Percentiles rank a stretch among this genome's conserved stretches.
Evolutionary conservation across 202 grass and related monocot genomes (phyloP).

Genomic region (Setaria viridis): DNA sequence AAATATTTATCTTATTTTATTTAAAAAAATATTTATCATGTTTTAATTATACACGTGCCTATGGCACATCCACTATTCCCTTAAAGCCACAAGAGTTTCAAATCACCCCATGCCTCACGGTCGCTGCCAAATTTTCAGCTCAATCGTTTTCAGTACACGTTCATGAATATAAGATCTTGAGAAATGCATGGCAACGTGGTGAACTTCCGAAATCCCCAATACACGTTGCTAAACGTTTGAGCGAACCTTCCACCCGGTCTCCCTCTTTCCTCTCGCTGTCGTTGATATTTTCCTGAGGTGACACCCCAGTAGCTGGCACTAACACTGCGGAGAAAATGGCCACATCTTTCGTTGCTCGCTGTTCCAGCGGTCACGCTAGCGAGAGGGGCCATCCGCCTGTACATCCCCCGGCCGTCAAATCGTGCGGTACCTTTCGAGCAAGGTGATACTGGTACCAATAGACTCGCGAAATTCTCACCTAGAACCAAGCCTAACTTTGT

Average conservation of each 20-base stretch:
- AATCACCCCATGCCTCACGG: too few species aligned
- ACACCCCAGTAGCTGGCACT: constrained; percentile 3
- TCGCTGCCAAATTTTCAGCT: too few species aligned
- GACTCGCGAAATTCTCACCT: background rate
- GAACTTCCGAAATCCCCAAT: background rate
- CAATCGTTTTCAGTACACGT: background rate
- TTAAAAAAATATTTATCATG: too few species aligned
- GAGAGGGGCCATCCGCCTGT: background rate
- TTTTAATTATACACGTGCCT: too few species aligned
- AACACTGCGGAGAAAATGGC: background rate
- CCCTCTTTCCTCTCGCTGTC: background rate
- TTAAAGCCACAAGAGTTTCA: too few species aligned
- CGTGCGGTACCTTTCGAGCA: background rate
- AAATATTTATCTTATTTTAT: too few species aligned
- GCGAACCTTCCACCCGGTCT: constrained; percentile 3
- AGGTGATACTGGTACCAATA: background rate
- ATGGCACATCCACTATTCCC: too few species aligned
- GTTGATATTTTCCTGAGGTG: background rate
- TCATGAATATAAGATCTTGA: background rate
- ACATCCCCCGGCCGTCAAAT: constrained; percentile 25
- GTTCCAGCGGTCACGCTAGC: background rate
- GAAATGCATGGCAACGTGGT: background rate
- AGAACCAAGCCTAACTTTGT: background rate
- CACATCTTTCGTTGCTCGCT: background rate
- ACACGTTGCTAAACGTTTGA: background rate